A percentile compares a stretch with the other conserved stretches of the same genome.
Conservation (phyloP, 805 yeast genomes). For the Cyberlindnera samutprakarnensis region DNA sequence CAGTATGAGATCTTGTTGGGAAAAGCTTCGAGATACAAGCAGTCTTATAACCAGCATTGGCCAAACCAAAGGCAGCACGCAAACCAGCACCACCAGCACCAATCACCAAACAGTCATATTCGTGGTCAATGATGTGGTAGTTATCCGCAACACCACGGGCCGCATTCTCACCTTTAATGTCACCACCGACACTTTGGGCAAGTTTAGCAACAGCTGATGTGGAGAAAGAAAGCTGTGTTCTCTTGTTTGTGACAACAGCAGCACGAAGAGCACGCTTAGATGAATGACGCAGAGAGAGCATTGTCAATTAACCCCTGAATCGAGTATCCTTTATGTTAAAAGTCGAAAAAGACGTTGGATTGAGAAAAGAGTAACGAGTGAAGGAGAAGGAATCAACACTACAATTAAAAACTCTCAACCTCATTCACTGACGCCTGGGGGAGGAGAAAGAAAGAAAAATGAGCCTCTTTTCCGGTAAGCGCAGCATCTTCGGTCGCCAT, state of each 20-base stretch:
- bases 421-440: too few relatives aligned
- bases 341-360: too few relatives aligned
- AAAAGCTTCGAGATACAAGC: constrained; percentile 96
- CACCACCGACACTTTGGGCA: constrained; percentile 29
- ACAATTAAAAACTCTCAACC: too few relatives aligned
- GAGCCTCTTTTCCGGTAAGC: constrained; percentile 1
- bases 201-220: constrained; percentile 15
- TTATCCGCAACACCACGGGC: constrained; percentile 52
- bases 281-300: constrained; percentile 22
- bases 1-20: constrained; percentile 98
- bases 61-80: constrained; percentile 96
- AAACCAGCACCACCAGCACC: constrained; percentile 99
- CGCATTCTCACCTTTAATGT: constrained; percentile 43
- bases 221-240: constrained; percentile 13
- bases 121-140: constrained; percentile 93
- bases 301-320: too few relatives aligned
- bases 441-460: too few relatives aligned
- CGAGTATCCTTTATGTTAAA: too few relatives aligned
- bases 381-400: neutral
- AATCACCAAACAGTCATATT: constrained; percentile 94
- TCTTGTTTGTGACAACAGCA: constrained; percentile 2
- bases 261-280: constrained; percentile 12
- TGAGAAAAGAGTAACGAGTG: neutral
- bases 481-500: constrained; percentile 8
- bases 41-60: constrained; percentile 94